Percentiles rank a stretch among this genome's conserved stretches.
These are phyloP conservation scores for Diaporthe ilicicola DNA, from an alignment of 2,329 filamentous ascomycete genomes.

Conservation along the genomic window DNA sequence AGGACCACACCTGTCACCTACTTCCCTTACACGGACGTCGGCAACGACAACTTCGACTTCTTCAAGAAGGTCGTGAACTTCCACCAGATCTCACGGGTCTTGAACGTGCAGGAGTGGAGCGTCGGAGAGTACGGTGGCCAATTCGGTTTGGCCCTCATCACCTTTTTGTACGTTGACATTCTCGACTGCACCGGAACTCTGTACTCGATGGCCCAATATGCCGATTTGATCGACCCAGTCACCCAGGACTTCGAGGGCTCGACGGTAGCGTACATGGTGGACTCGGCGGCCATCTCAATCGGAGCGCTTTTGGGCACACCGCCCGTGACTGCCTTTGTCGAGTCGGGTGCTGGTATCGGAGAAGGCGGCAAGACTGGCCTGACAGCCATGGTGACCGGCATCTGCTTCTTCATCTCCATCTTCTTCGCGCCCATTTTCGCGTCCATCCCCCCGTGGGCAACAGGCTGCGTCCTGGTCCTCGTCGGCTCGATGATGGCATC, in stretches of 20 bases:
- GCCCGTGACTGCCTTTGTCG: conserved; percentile 78
- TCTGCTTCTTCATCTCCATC: conserved; percentile 75
- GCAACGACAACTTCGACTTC: conserved; percentile 79
- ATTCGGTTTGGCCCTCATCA: conserved; percentile 85
- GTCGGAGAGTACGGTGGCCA: conserved; percentile 74
- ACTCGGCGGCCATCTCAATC: conserved; percentile 81
- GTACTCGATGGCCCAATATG: conserved; percentile 90
- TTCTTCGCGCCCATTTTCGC: conserved; percentile 83
- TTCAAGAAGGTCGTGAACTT: conserved; percentile 90
- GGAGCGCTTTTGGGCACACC: conserved; percentile 76
- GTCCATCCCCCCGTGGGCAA: conserved; percentile 81
- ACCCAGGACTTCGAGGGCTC: conserved; percentile 91
- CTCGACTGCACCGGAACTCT: conserved; percentile 86
- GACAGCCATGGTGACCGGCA: conserved; percentile 73
- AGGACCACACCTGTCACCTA: conserved; percentile 78
- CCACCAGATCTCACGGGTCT: conserved; percentile 75
- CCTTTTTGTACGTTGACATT: conserved; percentile 91
- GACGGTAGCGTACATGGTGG: conserved; percentile 80
- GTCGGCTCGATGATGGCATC: conserved; percentile 89
- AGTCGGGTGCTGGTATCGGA: conserved; percentile 78
- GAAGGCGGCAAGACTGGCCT: conserved; percentile 79
- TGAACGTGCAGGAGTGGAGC: conserved; percentile 79
- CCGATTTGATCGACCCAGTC: conserved; percentile 79
- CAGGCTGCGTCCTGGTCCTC: conserved; percentile 78
- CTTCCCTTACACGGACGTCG: conserved; percentile 77